Base-by-base conservation (phyloP, 495 filamentous ascomycete genomes). In the Haplographium delicatum region DNA sequence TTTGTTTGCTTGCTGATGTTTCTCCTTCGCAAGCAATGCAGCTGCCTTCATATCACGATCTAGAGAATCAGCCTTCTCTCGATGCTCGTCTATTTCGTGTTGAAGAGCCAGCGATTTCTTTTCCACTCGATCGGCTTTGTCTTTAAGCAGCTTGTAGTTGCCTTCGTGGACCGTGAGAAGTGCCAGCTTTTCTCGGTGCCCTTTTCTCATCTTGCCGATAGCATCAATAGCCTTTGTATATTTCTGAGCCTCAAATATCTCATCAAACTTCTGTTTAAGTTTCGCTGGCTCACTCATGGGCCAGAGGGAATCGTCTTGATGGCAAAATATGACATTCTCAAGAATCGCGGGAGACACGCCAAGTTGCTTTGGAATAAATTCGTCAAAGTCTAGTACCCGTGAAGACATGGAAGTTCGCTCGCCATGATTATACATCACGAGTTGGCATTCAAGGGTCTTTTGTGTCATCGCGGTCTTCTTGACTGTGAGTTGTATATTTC, bases 171-270 rank as follows among this genome's bases (percentile, higher is more conserved):
- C 76, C 63, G 84, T 88, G 49, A 80, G 76, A 33, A 83, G 76
- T 5, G 65, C 75, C 11, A 97, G 73, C 30, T 91, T 78, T 31
- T 85, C 82, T 22, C 80, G 86, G 60, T 95, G 84, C 48, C 76
- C 83, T 66, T 97, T 97, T n/a, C 82, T 71, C 16, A 96, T 66
- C 20, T 73, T 54, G 62, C 93, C 96, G 64, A 98, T 86, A 56
- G 91, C 95, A 24, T 95, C 90, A 55, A 97, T 95, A 4, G 89
- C 93, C 60, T 96, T 96, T 35, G 90, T 95, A 69, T 96, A 98
- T 62, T 94, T 95, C 68, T 85, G 69, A 5, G 93, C 93, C 65
- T 97, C 94, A 59, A 98, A 98, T 19, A 98, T 97, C 59, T 96
- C 90, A 61, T 98, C 93, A 47, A 98, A 98, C 30, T 79, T 82